Evolutionary conservation across 2,329 filamentous ascomycete genomes (phyloP).

Genomic region (Lachnellula subtilissima): DNA sequence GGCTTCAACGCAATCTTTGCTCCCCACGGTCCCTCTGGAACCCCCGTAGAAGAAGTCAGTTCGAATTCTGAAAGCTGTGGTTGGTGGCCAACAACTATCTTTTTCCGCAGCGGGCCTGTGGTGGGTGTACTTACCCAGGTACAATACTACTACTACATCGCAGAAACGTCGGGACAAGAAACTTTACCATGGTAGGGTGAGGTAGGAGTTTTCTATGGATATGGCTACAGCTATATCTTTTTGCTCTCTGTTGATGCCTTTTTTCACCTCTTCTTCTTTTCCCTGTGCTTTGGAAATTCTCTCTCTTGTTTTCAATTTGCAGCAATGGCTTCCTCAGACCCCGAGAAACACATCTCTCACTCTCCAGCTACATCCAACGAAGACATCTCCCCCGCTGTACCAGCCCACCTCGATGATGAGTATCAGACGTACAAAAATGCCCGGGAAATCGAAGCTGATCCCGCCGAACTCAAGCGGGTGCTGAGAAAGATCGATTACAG

Average conservation of each 20-base stretch:
- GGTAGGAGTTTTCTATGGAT: neutral
- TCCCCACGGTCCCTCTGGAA: too few relatives aligned
- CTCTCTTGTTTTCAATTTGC: neutral
- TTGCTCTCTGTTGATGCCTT: neutral
- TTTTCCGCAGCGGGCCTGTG: too few relatives aligned
- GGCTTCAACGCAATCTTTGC: neutral
- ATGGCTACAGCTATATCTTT: neutral
- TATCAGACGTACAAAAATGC: conserved; percentile 32
- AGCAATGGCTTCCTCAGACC: conserved; percentile 11
- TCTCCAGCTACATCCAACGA: conserved; percentile 6
- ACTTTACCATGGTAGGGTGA: neutral
- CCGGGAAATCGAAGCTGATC: conserved; percentile 20
- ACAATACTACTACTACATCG: neutral
- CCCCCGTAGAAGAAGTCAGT: too few relatives aligned
- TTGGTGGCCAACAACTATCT: neutral
- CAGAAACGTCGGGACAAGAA: neutral
- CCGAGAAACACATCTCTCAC: conserved; percentile 12
- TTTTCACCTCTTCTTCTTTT: neutral
- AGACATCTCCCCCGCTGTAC: conserved; percentile 16
- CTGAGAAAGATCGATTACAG: conserved; percentile 49
- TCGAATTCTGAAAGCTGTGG: neutral
- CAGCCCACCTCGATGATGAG: conserved; percentile 30
- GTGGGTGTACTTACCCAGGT: neutral
- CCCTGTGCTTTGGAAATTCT: neutral
- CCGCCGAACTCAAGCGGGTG: conserved; percentile 32